These are phyloP conservation scores for Tylopilus sp. DNA, from an alignment of 768 basidiomycete species.

Conservation along the genomic window DNA sequence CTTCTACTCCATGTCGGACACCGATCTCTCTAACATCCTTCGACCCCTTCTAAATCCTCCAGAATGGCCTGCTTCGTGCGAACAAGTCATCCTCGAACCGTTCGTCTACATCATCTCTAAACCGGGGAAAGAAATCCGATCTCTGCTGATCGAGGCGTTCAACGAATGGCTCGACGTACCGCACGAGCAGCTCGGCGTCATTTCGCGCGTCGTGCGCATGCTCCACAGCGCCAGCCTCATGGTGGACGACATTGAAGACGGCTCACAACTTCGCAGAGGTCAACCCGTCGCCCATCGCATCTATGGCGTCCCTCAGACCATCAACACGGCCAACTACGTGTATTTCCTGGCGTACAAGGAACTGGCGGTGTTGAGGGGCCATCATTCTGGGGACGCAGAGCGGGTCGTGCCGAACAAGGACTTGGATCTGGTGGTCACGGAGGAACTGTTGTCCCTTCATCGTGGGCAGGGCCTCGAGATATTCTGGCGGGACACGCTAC, in stretches of 20 bases:
- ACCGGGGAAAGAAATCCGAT: conserved; percentile 91
- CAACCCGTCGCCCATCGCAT: conserved; percentile 91
- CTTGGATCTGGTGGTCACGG: conserved; percentile 44
- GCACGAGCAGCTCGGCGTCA: conserved; percentile 60
- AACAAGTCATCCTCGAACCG: conserved; percentile 66
- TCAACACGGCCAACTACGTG: conserved; percentile 96
- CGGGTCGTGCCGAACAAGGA: conserved; percentile 68
- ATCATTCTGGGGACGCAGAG: background rate
- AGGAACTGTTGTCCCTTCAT: conserved; percentile 80
- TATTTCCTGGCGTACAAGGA: conserved; percentile 94
- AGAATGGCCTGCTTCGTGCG: conserved; percentile 36
- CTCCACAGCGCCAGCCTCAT: conserved; percentile 91
- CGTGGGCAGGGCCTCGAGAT: conserved; percentile 94
- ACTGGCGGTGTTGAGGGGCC: conserved; percentile 36
- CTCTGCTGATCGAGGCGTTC: conserved; percentile 87
- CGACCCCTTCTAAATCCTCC: conserved; percentile 17
- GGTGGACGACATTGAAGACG: conserved; percentile 96
- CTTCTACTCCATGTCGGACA: conserved; percentile 13
- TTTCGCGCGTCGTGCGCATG: conserved; percentile 86
- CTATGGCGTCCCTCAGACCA: conserved; percentile 93
- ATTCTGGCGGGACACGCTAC: conserved; percentile 88
- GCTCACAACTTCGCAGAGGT: conserved; percentile 81
- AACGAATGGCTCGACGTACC: conserved; percentile 89
- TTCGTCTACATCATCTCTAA: conserved; percentile 79
- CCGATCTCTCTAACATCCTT: conserved; percentile 16